Evolutionary conservation across 2,329 filamentous ascomycete genomes (phyloP).

Genomic region (Stemphylium lycopersici): DNA sequence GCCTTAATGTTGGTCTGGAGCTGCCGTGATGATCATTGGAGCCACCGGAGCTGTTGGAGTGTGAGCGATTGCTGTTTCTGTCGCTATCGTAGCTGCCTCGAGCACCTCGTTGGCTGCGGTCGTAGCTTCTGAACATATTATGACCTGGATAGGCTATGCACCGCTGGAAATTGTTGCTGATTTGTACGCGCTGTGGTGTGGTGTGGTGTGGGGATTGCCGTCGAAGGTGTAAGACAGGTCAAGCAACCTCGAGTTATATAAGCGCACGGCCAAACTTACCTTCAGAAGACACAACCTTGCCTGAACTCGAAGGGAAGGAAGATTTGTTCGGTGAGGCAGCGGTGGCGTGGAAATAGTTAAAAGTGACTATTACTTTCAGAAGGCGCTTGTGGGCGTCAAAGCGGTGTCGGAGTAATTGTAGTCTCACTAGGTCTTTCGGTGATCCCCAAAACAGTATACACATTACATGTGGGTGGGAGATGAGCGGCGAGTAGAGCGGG

Average conservation of each 20-base stretch:
- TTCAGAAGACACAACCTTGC: background rate
- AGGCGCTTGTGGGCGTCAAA: no score
- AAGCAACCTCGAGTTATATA: background rate
- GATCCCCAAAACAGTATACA: no score
- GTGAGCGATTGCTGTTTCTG: slow-evolving; percentile 10
- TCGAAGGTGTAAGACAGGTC: background rate
- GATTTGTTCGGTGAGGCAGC: no score
- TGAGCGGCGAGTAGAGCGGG: no score
- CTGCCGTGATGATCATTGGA: slow-evolving; percentile 10
- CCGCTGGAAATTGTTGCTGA: slow-evolving; percentile 10
- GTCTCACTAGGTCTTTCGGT: no score
- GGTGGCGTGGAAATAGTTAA: no score
- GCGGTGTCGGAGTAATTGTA: no score
- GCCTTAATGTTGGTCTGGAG: slow-evolving; percentile 11
- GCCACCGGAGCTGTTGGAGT: slow-evolving; percentile 25
- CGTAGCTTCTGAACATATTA: slow-evolving; percentile 18
- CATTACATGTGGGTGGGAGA: no score
- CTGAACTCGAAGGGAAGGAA: no score
- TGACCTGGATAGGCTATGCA: background rate
- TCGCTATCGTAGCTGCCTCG: slow-evolving; percentile 11
- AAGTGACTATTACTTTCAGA: no score
- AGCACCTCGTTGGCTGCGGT: slow-evolving; percentile 9
- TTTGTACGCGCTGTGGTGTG: background rate
- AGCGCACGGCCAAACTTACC: background rate
- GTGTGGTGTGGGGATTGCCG: background rate